Percentiles rank a stretch among this genome's conserved stretches.
Conservation (phyloP, 257 asterid species). For the Datura wrightii region DNA sequence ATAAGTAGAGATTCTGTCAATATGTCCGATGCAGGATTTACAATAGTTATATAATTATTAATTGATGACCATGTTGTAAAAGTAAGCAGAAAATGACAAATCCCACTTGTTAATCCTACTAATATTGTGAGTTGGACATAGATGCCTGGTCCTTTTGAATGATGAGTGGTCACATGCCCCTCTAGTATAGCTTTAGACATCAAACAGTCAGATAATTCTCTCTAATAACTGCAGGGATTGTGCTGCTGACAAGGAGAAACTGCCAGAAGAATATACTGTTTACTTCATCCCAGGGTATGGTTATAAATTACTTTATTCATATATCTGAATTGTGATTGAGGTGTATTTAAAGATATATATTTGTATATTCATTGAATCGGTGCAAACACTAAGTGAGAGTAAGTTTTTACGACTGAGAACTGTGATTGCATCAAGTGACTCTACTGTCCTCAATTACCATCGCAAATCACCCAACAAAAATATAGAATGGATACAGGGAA, state of each 20-base stretch:
- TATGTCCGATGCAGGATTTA: conserved; percentile 15
- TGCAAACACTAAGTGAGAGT: too few species aligned
- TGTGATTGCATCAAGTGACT: conserved; percentile 23
- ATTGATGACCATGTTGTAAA: conserved; percentile 24
- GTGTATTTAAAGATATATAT: too few species aligned
- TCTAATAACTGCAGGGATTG: background rate
- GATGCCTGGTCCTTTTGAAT: conserved; percentile 26
- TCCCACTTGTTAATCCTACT: conserved; percentile 27
- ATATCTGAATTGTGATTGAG: background rate
- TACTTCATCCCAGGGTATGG: background rate
- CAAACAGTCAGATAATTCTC: background rate
- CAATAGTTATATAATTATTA: conserved; percentile 5
- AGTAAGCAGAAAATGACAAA: conserved; percentile 28
- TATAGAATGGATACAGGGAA: background rate
- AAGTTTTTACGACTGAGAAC: background rate
- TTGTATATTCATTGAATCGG: too few species aligned
- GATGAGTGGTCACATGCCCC: conserved; percentile 30
- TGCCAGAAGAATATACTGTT: conserved; percentile 1
- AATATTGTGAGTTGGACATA: conserved; percentile 26
- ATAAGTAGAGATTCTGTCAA: background rate
- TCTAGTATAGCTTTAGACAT: conserved; percentile 27
- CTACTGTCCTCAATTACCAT: background rate
- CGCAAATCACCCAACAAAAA: background rate
- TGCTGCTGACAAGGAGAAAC: conserved; percentile 27
- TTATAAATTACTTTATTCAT: background rate